Base-by-base conservation (phyloP, 805 yeast species). In the Candida koratica region DNA sequence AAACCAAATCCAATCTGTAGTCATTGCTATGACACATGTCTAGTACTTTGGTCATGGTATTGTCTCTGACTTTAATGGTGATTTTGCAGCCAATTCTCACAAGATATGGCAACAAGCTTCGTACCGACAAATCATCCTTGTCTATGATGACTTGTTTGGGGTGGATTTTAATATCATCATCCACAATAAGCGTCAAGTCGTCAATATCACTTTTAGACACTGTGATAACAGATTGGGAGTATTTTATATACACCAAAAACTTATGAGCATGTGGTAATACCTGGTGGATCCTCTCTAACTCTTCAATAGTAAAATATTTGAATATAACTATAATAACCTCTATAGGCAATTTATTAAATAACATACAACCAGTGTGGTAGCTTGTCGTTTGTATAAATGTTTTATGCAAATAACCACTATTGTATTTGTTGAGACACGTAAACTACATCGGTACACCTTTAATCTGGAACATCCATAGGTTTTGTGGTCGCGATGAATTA, bases 121-220 rank as follows among this genome's bases (percentile, higher is more conserved):
- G 22, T 5, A 29, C 8, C 11, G 17, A 15, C 6, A 6, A 4
- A 12, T 8, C 6, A 12, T 11, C 23, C 10, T 16, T 42, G 46
- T 20, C 30, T 12, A 20, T 40, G 32, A 30, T 27, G 17, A 26
- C 27, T 23, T 14, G 17, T 19, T 8, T 30, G 11, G 31, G 39
- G 25, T 31, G 30, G 10, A 36, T 30, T 19, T 16, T 31, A 9
- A 36, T 18, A 3, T 16, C 17, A 4, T 30, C 15, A 4, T 14
- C 7, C 5, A 30, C 16, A 8, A 36, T 11, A 22, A n/a, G 16
- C 7, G 20, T 5, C 13, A 36, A 15, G 7, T 36, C 35, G 2
- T 25, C 17, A 6, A 7, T 8, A 4, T 25, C 23, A 5, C 24
- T 9, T 4, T 17, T 10, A 4, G 38, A 28, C 5, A 27, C 4